Conservation (phyloP, 352 stramenopile genomes). For the Saprolegnia parasitica region DNA sequence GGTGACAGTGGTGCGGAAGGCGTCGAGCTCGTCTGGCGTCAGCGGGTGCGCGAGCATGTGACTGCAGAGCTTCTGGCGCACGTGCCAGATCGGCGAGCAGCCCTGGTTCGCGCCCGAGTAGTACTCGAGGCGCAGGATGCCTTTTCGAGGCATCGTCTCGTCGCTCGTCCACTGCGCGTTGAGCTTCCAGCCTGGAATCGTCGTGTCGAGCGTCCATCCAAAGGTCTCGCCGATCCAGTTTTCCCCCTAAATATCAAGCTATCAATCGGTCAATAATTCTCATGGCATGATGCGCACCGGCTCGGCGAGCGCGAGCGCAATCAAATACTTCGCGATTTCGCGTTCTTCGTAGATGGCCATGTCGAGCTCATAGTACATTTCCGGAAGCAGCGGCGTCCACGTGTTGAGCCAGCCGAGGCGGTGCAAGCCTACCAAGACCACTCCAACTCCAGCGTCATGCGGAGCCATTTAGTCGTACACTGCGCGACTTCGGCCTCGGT, state of each 20-base stretch:
- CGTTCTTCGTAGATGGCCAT: conserved; percentile 58
- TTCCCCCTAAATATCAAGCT: conserved; percentile 35
- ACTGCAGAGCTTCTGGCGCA: background rate
- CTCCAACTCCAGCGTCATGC: background rate
- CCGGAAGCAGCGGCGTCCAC: conserved; percentile 52
- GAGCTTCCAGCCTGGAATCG: conserved; percentile 69
- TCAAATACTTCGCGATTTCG: conserved; percentile 57
- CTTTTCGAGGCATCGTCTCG: conserved; percentile 64
- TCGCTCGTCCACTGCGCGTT: conserved; percentile 74
- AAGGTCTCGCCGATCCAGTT: conserved; percentile 74
- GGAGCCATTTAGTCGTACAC: background rate
- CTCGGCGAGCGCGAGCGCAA: conserved; percentile 70
- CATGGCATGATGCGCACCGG: conserved; percentile 27
- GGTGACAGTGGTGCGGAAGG: background rate
- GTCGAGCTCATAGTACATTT: conserved; percentile 72
- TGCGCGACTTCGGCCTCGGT: background rate
- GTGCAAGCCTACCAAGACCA: background rate
- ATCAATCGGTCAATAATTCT: background rate
- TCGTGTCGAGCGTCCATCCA: conserved; percentile 63
- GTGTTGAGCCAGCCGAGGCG: conserved; percentile 68
- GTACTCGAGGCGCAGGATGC: conserved; percentile 61
- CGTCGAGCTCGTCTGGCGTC: background rate
- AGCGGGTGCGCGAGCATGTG: background rate
- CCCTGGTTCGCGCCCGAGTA: conserved; percentile 68
- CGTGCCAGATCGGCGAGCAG: conserved; percentile 30